Evolutionary conservation across 371 early-diverging fungal species (phyloP).

Genomic region (Fennellomyces sp.): DNA sequence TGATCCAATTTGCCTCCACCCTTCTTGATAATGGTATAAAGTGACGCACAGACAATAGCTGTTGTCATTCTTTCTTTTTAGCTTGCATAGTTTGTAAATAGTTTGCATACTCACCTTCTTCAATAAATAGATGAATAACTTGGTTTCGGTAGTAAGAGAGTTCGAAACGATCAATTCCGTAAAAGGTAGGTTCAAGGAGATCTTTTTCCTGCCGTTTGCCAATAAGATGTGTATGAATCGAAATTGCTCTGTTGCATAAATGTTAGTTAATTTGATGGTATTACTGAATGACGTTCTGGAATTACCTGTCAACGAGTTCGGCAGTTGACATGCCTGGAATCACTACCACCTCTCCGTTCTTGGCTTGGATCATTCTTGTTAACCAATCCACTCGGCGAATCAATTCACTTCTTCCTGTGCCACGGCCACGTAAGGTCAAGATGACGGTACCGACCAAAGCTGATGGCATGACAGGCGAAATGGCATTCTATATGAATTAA

Average conservation of each 20-base stretch:
- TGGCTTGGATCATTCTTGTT: slow-evolving; percentile 59
- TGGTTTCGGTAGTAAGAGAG: slow-evolving; percentile 86
- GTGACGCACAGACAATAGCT: slow-evolving; percentile 76
- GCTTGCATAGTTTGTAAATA: no score
- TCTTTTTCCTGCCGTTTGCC: slow-evolving; percentile 70
- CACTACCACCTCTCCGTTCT: slow-evolving; percentile 81
- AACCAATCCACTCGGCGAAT: slow-evolving; percentile 81
- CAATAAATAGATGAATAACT: slow-evolving; percentile 82
- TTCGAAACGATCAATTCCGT: slow-evolving; percentile 83
- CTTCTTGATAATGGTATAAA: slow-evolving; percentile 81
- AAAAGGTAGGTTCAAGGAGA: slow-evolving; percentile 87
- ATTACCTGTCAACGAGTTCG: slow-evolving; percentile 62
- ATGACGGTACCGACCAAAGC: slow-evolving; percentile 83
- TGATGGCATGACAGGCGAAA: slow-evolving; percentile 83
- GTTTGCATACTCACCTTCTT: slow-evolving; percentile 55
- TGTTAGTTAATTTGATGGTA: no score
- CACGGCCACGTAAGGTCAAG: slow-evolving; percentile 82
- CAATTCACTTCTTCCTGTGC: slow-evolving; percentile 79
- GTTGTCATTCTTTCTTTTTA: background rate
- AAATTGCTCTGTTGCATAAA: slow-evolving; percentile 1
- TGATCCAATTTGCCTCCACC: slow-evolving; percentile 70
- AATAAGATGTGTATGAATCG: slow-evolving; percentile 73
- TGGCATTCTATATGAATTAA: slow-evolving; percentile 43
- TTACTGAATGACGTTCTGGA: no score
- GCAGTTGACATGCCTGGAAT: slow-evolving; percentile 69